Evolutionary conservation across 208 protist species (phyloP), one percentile per base, ranked within the genome.

Genomic region (Leishmania major): DNA sequence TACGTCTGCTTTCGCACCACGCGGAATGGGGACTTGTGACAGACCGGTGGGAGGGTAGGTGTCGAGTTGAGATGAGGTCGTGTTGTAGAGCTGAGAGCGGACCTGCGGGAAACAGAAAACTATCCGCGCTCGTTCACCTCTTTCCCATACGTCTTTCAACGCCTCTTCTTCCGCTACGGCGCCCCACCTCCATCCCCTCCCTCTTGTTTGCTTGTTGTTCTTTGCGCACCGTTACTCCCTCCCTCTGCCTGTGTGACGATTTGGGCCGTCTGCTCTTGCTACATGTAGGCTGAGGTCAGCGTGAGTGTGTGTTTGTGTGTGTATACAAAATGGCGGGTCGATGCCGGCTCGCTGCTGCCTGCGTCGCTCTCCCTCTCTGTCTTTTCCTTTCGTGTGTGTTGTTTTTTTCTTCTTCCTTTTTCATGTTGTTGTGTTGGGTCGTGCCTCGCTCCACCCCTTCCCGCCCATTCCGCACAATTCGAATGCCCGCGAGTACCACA

Each of bases 211-310:
- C 43, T 45, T 7, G 43, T 57, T 66, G 28, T 69, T 25, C 7
- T 73, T 79, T 73, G 70, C 69, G 0, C 49, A 51, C 45, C 53
- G 31, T 31, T 47, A 22, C 51, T 77, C 73, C 72, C 7, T 75
- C 31, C 11, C n/a, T 51, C 37, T 64, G 57, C 77, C 43, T 72
- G 62, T 84, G 31, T 43, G 59, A 64, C 28, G 59, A 64, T 31
- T 28, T 25, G 59, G 59, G 15, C 8, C 28, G 28, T 8, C 0
- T 31, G 19, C 28, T 31, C 28, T 64, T 10, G 59, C 13, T 5
- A 35, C 28, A 64, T 35, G 8, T 15, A 64, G 51, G 51, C 51
- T 55, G 5, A 55, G 15, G 51, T 55, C 51, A 17, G 4, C 10
- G 51, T 55, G 51, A 25, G 53, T 57, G 53, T 57, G 5, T 22